A percentile compares a stretch with the other conserved stretches of the same genome.
These are phyloP conservation scores for Isabelozyma pseudorhagii DNA, from an alignment of 805 yeast species.

Conservation along the genomic window DNA sequence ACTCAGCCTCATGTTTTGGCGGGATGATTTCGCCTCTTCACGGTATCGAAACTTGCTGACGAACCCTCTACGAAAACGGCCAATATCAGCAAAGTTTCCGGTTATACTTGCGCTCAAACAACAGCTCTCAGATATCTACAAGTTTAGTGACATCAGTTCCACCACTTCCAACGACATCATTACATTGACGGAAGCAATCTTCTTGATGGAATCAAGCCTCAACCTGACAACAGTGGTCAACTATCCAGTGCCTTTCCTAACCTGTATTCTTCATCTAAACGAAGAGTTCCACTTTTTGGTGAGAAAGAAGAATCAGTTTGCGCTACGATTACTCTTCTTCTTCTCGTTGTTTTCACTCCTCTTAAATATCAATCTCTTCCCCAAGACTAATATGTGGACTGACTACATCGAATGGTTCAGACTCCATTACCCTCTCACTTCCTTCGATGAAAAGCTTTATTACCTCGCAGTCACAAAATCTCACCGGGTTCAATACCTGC, in stretches of 20 bases:
- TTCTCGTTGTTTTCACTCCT: conserved; percentile 16
- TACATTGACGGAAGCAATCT: conserved; percentile 4
- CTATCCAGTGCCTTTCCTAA: conserved; percentile 30
- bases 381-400: conserved; percentile 22
- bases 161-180: conserved; percentile 1
- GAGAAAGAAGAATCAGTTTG: conserved; percentile 17
- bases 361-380: conserved; percentile 18
- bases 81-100: not conserved
- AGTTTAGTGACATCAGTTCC: conserved; percentile 1
- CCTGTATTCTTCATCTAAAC: conserved; percentile 18
- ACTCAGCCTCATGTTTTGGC: not conserved
- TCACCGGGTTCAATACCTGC: not conserved
- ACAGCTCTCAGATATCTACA: not conserved
- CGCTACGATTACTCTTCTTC: conserved; percentile 20
- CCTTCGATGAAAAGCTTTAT: not conserved
- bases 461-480: not conserved
- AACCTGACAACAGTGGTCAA: conserved; percentile 8
- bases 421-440: not conserved
- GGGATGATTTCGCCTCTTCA: not conserved
- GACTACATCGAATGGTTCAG: conserved; percentile 20
- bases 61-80: not conserved
- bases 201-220: conserved; percentile 10
- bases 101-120: not conserved
- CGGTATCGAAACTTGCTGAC: not conserved
- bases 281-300: conserved; percentile 15